Conservation (phyloP, 176 grass and related monocot genomes). For the Tillandsia fasciculata region DNA sequence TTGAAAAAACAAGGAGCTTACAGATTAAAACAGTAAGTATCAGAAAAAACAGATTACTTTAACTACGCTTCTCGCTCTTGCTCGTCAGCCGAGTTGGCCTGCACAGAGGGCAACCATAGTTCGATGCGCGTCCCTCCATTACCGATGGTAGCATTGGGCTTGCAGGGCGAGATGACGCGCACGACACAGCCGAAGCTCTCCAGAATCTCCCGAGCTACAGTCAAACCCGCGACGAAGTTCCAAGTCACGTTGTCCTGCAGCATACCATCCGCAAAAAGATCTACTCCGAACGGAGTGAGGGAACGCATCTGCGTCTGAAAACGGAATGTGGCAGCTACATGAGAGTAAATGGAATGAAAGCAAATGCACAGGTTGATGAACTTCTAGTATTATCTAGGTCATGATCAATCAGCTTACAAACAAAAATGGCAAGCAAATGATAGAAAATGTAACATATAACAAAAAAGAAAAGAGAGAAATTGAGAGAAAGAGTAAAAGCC, state of each 20-base stretch:
- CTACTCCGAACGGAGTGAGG: constrained; percentile 54
- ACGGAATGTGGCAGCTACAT: not conserved
- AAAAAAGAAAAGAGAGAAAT: too few relatives aligned
- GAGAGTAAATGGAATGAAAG: not conserved
- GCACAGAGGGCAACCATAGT: constrained; percentile 61
- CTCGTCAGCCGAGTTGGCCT: constrained; percentile 13
- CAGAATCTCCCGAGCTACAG: constrained; percentile 60
- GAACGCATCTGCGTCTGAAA: constrained; percentile 59
- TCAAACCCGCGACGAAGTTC: constrained; percentile 68
- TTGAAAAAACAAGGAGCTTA: too few relatives aligned
- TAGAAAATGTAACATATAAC: too few relatives aligned
- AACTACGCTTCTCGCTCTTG: constrained; percentile 15
- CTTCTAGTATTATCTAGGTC: not conserved
- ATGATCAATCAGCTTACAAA: not conserved
- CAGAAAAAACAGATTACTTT: not conserved
- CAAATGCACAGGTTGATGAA: not conserved
- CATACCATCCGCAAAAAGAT: constrained; percentile 51
- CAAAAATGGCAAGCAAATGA: too few relatives aligned
- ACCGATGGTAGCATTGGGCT: constrained; percentile 33
- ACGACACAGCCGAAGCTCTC: constrained; percentile 64
- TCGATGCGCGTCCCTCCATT: constrained; percentile 53
- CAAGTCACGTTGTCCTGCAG: constrained; percentile 68
- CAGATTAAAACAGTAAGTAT: too few relatives aligned
- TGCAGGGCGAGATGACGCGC: constrained; percentile 57
- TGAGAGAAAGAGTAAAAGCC: too few relatives aligned